A percentile compares a stretch with the other conserved stretches of the same genome.
phyloP scores from a whole-genome alignment of 805 yeast species.

The Candida krabiensis region DNA sequence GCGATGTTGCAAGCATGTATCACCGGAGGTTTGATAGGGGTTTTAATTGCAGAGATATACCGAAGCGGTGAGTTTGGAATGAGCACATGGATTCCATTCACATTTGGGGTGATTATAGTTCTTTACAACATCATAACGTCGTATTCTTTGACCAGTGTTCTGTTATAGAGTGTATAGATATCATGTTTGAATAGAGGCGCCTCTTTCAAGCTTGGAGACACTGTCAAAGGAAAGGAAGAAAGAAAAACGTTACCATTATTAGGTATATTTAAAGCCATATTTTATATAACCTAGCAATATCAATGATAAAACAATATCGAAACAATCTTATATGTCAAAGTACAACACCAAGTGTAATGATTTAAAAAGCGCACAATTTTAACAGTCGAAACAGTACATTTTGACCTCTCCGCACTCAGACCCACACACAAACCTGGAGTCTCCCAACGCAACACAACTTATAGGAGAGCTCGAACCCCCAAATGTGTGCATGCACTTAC shows the following conservation, averaged over 20 bases:
- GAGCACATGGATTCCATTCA: constrained; percentile 95
- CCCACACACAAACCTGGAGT: constrained; percentile 87
- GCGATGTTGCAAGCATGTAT: constrained; percentile 68
- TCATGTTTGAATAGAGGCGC: constrained; percentile 20
- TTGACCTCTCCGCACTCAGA: constrained; percentile 86
- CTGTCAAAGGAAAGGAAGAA: no score
- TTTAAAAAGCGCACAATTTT: constrained; percentile 4
- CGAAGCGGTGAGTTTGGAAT: constrained; percentile 77
- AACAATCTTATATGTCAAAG: no score
- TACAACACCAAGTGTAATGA: no score
- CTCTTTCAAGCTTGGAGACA: background rate
- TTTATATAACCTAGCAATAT: no score
- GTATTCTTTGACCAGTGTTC: constrained; percentile 55
- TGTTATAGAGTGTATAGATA: constrained; percentile 36
- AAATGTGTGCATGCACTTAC: constrained; percentile 92
- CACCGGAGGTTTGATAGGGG: constrained; percentile 76
- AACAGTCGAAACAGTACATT: constrained; percentile 71
- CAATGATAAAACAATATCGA: no score
- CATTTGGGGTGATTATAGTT: constrained; percentile 71
- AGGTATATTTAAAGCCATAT: no score
- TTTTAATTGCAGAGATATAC: constrained; percentile 73
- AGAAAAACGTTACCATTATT: no score
- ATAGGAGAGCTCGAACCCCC: constrained; percentile 65
- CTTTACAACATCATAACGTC: constrained; percentile 66
- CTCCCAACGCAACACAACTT: constrained; percentile 80